Base-by-base conservation (phyloP, 805 yeast genomes). In the Candida railenensis region DNA sequence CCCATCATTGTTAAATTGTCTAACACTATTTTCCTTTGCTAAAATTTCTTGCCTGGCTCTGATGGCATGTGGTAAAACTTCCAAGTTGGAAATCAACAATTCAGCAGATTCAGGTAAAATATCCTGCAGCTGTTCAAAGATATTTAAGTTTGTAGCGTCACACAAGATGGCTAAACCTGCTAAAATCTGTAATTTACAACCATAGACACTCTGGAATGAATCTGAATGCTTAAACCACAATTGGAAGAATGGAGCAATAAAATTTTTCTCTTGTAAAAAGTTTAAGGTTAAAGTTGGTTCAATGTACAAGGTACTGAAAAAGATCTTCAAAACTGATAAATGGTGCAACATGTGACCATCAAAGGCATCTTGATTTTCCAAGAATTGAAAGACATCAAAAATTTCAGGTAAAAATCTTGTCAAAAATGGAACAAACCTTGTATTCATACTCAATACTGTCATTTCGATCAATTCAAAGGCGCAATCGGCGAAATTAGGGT, bases 171-270 rank as follows among this genome's bases (percentile, higher is more conserved):
- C 54, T 34, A 75, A 62, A 38, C 76, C 57, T 0, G 80, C 73
- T 55, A 80, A 58, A 4, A 76, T 73, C 58, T 80, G 81, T 39
- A 79, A 60, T 53, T 79, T 80, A 50, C 81, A 68, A 22, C 82
- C 83, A 51, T 77, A 78, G 18, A 78, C 83, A 48, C 82, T 78
- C 46, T 69, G 74, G 60, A 77, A 70, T 48, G 67, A 72, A 37
- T 64, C 74, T 19, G 76, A 66, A 52, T 73, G 66, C 48, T 71
- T 67, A 49, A 78, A 67, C 82, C 82, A 78, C 50, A 76, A 61
- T 48, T 73, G 69, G 56, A 69, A 66, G 49, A 76, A 73, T 25
- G 63, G 56, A 30, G 63, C 49, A 3, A 74, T 62, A 44, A 68
- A 65, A 20, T 65, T 63, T 50, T 73, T 65, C 16, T 69, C 72